phyloP scores from a whole-genome alignment of 805 yeast genomes.

The Debaryomyces prosopidis region DNA sequence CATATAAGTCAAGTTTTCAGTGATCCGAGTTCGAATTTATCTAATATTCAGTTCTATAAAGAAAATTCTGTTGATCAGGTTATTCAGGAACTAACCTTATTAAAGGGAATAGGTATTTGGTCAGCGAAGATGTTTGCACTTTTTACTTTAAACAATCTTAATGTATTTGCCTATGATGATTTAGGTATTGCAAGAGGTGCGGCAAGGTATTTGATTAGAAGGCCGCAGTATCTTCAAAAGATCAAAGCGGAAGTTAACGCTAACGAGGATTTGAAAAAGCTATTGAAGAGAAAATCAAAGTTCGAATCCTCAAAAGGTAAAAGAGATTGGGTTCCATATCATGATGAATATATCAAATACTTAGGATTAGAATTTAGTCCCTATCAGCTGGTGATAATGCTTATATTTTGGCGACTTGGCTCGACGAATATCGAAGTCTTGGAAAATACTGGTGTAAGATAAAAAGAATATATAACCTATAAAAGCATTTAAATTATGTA shows the following conservation, averaged over 20 bases:
- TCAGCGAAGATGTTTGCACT: slow-evolving; percentile 83
- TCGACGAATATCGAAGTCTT: slow-evolving; percentile 55
- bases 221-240: slow-evolving; percentile 50
- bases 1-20: slow-evolving; percentile 55
- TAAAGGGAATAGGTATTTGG: slow-evolving; percentile 85
- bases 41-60: slow-evolving; percentile 36
- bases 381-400: slow-evolving; percentile 65
- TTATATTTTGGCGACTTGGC: slow-evolving; percentile 72
- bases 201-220: slow-evolving; percentile 55
- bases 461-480: too few relatives aligned
- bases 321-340: slow-evolving; percentile 66
- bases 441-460: slow-evolving; percentile 15
- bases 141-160: slow-evolving; percentile 64
- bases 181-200: slow-evolving; percentile 85
- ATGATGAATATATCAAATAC: slow-evolving; percentile 56
- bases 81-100: slow-evolving; percentile 45
- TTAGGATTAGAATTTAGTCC: slow-evolving; percentile 66
- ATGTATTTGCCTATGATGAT: slow-evolving; percentile 78
- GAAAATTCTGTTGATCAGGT: slow-evolving; percentile 45
- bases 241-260: slow-evolving; percentile 36
- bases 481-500: too few relatives aligned
- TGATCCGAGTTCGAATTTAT: slow-evolving; percentile 32
- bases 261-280: slow-evolving; percentile 31
- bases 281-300: slow-evolving; percentile 37
- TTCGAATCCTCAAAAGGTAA: slow-evolving; percentile 37